Base-by-base conservation (phyloP, 2,329 filamentous ascomycete species). In the Dothideomycetidae sp. region DNA sequence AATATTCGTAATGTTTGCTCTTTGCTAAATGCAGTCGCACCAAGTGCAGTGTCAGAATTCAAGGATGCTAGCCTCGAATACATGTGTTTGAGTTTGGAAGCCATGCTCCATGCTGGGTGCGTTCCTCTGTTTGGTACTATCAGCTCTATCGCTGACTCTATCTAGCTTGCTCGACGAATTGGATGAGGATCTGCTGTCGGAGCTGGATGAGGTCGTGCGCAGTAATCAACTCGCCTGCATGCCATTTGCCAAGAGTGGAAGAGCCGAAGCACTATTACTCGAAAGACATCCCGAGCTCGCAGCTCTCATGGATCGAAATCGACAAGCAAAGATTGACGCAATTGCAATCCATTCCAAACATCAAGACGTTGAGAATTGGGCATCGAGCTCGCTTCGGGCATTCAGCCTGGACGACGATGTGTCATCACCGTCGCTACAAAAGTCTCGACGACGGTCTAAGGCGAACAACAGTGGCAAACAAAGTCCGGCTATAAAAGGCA, bases 41-140 rank as follows among this genome's bases (percentile, higher is more conserved):
- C 82, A 2, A 93, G 81, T 53, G 80, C 79, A 0, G 76, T 93
- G 4, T 74, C 73, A 1, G 75, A 81, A 40, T 94, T 98, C 62
- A 93, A 93, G 56, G 73, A 90, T 47, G 80, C 81, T 7, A 82
- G 81, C 0, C 63, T 96, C 18, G 83, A 93, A 54, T 98, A 94
- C 53, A 75, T 94, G 14, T 93, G 85, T 50, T 63, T 93, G 31
- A 92, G 93, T 50, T 67, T 96, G 40, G 90, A 98, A 56, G 75
- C 77, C 5, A 83, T 96, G 69, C 73, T 98, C 35, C 85, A 94
- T 51, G 93, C 93, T 44, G 79, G 83, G 62, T 67, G 54, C 48
- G 57, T 49, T 21, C n/a, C 37, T 18, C 13, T 7, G 17, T 16
- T 15, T 28, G 5, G 19, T 19, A 18, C 13, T 19, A 5, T 40